phyloP scores from a whole-genome alignment of 371 early-diverging fungal species.

The Cladochytrium tenue region DNA sequence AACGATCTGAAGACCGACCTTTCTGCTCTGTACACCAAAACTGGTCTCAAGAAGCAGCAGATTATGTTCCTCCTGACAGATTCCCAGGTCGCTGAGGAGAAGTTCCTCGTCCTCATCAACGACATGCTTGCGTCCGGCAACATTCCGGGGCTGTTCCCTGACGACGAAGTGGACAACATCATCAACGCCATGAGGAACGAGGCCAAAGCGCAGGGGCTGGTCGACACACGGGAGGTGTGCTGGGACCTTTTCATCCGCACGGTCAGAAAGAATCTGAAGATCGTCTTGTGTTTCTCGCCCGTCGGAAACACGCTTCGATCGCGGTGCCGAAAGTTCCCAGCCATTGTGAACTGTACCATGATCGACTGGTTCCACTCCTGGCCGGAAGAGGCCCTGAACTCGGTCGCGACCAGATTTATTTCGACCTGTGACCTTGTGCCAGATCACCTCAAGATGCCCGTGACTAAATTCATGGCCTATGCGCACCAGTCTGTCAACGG shows the following conservation, averaged over 20 bases:
- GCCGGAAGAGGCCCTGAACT: conserved; percentile 60
- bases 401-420: conserved; percentile 61
- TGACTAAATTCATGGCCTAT: conserved; percentile 64
- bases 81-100: conserved; percentile 65
- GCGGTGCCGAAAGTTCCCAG: conserved; percentile 64
- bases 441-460: conserved; percentile 42
- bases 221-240: conserved; percentile 60
- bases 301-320: conserved; percentile 66
- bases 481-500: conserved; percentile 60
- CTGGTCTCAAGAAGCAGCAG: conserved; percentile 55
- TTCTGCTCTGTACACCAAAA: conserved; percentile 60
- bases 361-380: conserved; percentile 68
- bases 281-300: conserved; percentile 66
- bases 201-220: conserved; percentile 50
- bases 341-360: conserved; percentile 61
- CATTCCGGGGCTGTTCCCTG: conserved; percentile 60
- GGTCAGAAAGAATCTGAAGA: conserved; percentile 62
- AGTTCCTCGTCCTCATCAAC: conserved; percentile 62
- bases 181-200: conserved; percentile 50
- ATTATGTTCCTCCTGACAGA: conserved; percentile 65
- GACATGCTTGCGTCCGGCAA: conserved; percentile 66
- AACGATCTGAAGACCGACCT: conserved; percentile 46
- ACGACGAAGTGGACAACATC: conserved; percentile 60
- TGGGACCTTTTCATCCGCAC: conserved; percentile 68
- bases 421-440: conserved; percentile 56